Evolutionary conservation across 2,329 filamentous ascomycete genomes (phyloP), one percentile per base, ranked within the genome.

Genomic region (Fusarium poae): DNA sequence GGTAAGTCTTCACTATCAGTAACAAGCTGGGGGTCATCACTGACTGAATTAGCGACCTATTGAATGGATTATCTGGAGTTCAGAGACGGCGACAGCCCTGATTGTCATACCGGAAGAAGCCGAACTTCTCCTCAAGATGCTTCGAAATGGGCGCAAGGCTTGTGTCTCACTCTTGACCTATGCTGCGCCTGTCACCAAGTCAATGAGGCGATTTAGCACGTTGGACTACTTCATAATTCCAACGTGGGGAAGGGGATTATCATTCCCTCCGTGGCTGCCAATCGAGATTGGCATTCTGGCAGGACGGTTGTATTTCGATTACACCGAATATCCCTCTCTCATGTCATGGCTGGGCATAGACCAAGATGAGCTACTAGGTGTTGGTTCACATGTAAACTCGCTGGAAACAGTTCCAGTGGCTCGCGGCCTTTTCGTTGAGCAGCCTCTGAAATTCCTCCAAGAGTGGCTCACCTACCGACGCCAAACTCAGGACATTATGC

Each of bases 31-130:
- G 12, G 11, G 2, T 5, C 3, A 6, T 16, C 15, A 10, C 39
- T 42, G 11, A 42, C 4, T 8, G 2, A 1, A n/a, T 10, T 4
- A 56, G 53, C 44, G 53, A n/a, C 53, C 44, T 20, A 16, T 56
- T 1, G 56, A 59, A 16, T 59, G 56, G 56, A 11, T 59, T 9
- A 50, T 59, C 0, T 59, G 56, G 56, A 40, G 51, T 13, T 42
- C 56, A 5, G 21, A 4, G 2, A 34, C 21, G 1, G 27, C 16
- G 21, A 59, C 20, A 20, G 56, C 50, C 0, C 18, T 59, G 1
- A 10, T 59, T 1, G 11, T 59, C 1, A 59, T 59, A 7, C 56
- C 56, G 16, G 56, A 59, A 16, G 56, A 59, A 4, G 50, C 56
- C n/a, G 56, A 59, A n/a, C 50, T 59, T 2, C 56, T 59, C 21